These are phyloP conservation scores for Aspergillus funiculosus DNA, from an alignment of 495 filamentous ascomycete genomes.

Conservation along the genomic window DNA sequence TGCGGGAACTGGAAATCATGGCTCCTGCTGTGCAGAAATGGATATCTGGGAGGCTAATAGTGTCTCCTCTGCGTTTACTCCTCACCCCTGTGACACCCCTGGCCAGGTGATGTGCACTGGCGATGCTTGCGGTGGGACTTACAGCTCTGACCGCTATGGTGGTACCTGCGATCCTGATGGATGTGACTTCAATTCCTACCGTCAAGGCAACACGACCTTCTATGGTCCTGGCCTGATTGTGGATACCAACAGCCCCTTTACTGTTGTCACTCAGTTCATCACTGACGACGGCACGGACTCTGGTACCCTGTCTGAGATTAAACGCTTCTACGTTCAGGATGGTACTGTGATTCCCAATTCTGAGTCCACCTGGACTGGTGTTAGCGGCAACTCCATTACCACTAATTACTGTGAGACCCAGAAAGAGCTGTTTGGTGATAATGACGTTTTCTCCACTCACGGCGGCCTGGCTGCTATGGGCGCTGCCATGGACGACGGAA, in stretches of 20 bases:
- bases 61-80: conserved; percentile 52
- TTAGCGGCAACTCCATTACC: conserved; percentile 54
- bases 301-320: conserved; percentile 56
- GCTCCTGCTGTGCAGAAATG: conserved; percentile 69
- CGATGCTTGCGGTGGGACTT: conserved; percentile 48
- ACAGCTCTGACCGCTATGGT: conserved; percentile 37
- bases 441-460: conserved; percentile 49
- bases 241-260: conserved; percentile 59
- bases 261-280: conserved; percentile 67
- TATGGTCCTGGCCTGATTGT: conserved; percentile 56
- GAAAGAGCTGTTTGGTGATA: conserved; percentile 57
- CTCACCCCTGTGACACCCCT: conserved; percentile 57
- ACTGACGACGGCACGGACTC: conserved; percentile 49
- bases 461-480: conserved; percentile 58
- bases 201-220: conserved; percentile 56
- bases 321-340: conserved; percentile 67
- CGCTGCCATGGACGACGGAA: conserved; percentile 46
- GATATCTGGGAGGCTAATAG: conserved; percentile 70
- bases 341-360: conserved; percentile 58
- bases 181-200: conserved; percentile 76
- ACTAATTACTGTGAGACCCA: conserved; percentile 54
- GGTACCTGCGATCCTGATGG: conserved; percentile 69
- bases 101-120: conserved; percentile 54
- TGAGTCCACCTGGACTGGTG: conserved; percentile 44
- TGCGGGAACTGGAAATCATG: conserved; percentile 53